Evolutionary conservation across 2,329 filamentous ascomycete genomes (phyloP), one percentile per base, ranked within the genome.

Genomic region (Ophioceras dolichostomum): DNA sequence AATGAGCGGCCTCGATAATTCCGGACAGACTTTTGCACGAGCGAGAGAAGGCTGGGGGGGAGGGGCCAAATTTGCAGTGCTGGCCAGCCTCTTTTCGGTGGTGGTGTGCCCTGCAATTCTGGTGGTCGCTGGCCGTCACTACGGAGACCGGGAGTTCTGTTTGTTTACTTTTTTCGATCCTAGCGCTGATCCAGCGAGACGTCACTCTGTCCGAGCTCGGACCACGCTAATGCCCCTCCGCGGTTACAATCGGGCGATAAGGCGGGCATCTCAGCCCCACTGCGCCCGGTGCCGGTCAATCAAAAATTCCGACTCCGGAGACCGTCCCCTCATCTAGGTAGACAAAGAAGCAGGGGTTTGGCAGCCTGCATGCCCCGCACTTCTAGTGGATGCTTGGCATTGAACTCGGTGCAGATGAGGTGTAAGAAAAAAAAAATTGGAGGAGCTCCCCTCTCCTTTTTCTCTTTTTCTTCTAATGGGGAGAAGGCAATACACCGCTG

Each of bases 401-500:
- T 8, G 6, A 9, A 17, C 14, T n/a, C n/a, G n/a, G n/a, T n/a
- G n/a, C n/a, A n/a, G 17, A 37, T 20, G 28, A 26, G 14, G 12
- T 26, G 4, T 28, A 17, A 20, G n/a, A 36, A 43, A 43, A 44
- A 47, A 49, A 49, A 48, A 43, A 38, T 44, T 44, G 38, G 38
- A 28, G 16, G 10, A 19, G 39, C 17, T 5, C 21, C 38, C 41
- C 36, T 35, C 30, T 38, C 31, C 27, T 31, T 45, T 48, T 48
- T 45, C 39, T 43, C 43, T 44, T 43, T 43, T 49, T 44, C 47
- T 48, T 44, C 28, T 38, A 46, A 47, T 49, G 47, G 47, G 47
- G 46, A 48, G 47, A 48, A 48, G 47, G 44, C 41, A 36, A 36
- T 14, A 14, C 26, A 27, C 12, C 10, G 14, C 5, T 16, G 34